Base-by-base conservation (phyloP, 805 yeast genomes). In the Candida loeiensis region DNA sequence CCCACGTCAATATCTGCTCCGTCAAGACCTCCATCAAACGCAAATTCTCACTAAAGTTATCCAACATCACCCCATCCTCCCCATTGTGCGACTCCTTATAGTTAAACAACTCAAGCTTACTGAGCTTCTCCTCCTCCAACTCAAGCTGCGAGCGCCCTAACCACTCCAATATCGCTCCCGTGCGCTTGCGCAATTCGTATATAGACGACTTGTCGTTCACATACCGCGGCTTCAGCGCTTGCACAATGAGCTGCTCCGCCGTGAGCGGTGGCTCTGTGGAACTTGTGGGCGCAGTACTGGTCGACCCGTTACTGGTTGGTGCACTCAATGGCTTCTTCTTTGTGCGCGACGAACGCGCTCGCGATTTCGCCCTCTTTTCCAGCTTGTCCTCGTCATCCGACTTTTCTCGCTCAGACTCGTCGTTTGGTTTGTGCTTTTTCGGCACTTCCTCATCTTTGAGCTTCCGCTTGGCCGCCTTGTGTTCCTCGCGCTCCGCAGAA, bases 141-240 rank as follows among this genome's bases (percentile, higher is more conserved):
- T 91, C 98, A 45, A 82, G 62, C 59, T 89, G 96, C 1, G 95
- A 85, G 39, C 95, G 73, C 9, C 90, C 87, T 18, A 91, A 76
- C 73, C 90, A 93, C 62, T 93, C 98, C 51, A 91, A 65, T 15
- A 91, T 91, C 1, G 96, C 95, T 2, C 87, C 83, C 2, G 89
- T 85, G 44, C 99, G 74, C 54, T 87, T 80, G 41, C 89, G 76
- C 86, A 91, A 83, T 59, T 91, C 99, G 50, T 77, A 75, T 45
- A 90, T 61, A 3, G 89, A 76, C 3, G 85, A 77, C 40, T 87
- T 76, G 15, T 80, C 80, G 43, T 82, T 82, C 5, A 96, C 97
- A 32, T 80, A 68, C 41, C 96, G 76, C 11, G 98, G 96, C 50
- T 79, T 84, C 34, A 87, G 81, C 2, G 91, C 85, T 56, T 82